Base-by-base conservation (phyloP, 73 alveolate species). In the Uronychia setigera region DNA sequence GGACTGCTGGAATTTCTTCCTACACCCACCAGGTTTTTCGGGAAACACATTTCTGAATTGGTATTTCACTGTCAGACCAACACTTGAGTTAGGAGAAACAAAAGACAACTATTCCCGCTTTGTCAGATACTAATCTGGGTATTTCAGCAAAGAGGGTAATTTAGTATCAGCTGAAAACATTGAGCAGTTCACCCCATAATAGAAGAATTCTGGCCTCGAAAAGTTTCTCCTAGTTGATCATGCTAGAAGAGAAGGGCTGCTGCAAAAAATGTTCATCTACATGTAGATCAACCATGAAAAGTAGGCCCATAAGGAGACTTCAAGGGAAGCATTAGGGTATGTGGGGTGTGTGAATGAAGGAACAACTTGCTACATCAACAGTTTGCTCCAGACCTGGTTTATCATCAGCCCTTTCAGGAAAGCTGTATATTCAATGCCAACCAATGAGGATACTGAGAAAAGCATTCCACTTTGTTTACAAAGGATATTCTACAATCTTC, bases 311-410 rank as follows among this genome's bases (percentile, higher is more conserved):
- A 19, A 46, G n/a, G n/a, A 46, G 67, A 46, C 5, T 19, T 11
- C 5, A 19, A 25, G 60, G 1, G 14, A 80, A 31, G 80, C n/a
- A 26, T 46, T 82, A 25, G 89, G 89, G 60, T 93, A 80, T 78
- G 93, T 90, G 76, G 99, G 99, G 0, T 88, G 94, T 59, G 80
- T 91, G 58, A 96, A 96, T 84, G 99, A 96, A 80, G 99, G 99
- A 0, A 95, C 97, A 1, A 96, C 99, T 26, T 96, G 99, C 78
- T 96, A 96, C 89, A 88, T 96, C 90, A 96, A 96, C 91, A 88
- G 98, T 28, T 83, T 96, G 80, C 58, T 96, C n/a, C 97, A 96
- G 86, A 96, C 98, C 9, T 87, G 94, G 60, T 96, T 90, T 84
- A 83, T 94, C 29, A 94, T 94, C 31, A 84, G 86, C 59, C 94